These are phyloP conservation scores for Cadophora malorum DNA, from an alignment of 2,329 filamentous ascomycete species.

Conservation along the genomic window DNA sequence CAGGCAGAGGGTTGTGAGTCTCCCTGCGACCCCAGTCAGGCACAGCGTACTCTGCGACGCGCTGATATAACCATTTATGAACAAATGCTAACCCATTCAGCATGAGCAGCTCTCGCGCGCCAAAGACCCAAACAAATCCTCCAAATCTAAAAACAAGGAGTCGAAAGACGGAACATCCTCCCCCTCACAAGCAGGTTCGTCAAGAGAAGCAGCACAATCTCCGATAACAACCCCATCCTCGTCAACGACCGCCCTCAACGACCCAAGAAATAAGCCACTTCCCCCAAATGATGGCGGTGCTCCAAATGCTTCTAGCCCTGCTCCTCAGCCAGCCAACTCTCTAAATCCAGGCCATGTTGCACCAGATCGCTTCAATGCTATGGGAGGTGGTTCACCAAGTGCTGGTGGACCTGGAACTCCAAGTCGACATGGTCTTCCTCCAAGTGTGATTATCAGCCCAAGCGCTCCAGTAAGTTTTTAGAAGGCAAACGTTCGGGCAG, in stretches of 20 bases:
- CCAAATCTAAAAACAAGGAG: conserved; percentile 73
- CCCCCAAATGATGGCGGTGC: conserved; percentile 58
- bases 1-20: conserved; percentile 91
- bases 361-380: conserved; percentile 52
- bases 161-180: conserved; percentile 80
- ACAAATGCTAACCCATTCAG: conserved; percentile 58
- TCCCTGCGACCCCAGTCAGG: conserved; percentile 31
- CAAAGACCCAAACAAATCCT: conserved; percentile 84
- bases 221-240: conserved; percentile 81
- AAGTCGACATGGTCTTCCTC: conserved; percentile 71
- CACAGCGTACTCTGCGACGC: conserved; percentile 9
- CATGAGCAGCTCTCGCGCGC: conserved; percentile 88
- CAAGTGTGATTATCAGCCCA: conserved; percentile 92
- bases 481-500: not conserved
- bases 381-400: conserved; percentile 48
- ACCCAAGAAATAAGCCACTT: conserved; percentile 82
- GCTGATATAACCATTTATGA: conserved; percentile 29
- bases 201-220: conserved; percentile 64
- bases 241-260: conserved; percentile 85
- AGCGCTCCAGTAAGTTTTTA: conserved; percentile 79
- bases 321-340: conserved; percentile 43
- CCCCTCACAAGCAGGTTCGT: conserved; percentile 60
- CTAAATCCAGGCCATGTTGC: conserved; percentile 41
- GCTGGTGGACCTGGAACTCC: conserved; percentile 62
- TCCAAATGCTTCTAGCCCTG: conserved; percentile 34